Percentiles rank a stretch among this genome's conserved stretches.
Conservation (phyloP, 495 filamentous ascomycete species). For the Jackrogersella multiformis region DNA sequence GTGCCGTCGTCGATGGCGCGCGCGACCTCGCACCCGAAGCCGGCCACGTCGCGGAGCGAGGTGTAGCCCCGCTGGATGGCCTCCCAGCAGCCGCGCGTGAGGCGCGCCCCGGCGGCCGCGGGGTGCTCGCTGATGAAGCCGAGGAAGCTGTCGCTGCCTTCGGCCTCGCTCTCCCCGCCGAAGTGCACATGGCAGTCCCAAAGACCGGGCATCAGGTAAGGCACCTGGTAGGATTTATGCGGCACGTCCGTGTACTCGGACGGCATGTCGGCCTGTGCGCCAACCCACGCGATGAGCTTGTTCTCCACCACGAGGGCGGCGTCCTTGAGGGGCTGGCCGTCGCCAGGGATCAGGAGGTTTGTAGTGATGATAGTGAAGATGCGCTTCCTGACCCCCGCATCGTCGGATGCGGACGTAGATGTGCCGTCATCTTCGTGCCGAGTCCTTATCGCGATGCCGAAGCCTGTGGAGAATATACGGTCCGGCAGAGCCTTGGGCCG, state of each 20-base stretch:
- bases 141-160: constrained; percentile 19
- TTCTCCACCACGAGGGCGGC: constrained; percentile 55
- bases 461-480: constrained; percentile 40
- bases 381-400: constrained; percentile 10
- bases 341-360: constrained; percentile 57
- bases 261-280: constrained; percentile 47
- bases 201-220: constrained; percentile 61
- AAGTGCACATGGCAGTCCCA: constrained; percentile 65
- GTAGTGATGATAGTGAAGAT: constrained; percentile 50
- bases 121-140: constrained; percentile 37
- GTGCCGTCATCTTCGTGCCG: constrained; percentile 7
- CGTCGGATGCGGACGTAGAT: not conserved
- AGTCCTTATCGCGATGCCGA: constrained; percentile 42
- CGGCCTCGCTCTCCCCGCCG: constrained; percentile 28
- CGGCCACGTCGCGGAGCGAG: constrained; percentile 61
- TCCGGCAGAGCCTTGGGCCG: constrained; percentile 15
- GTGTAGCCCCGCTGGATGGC: constrained; percentile 62
- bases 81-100: constrained; percentile 51
- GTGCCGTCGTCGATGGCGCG: constrained; percentile 56
- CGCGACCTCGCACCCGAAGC: constrained; percentile 54
- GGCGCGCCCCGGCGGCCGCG: constrained; percentile 49
- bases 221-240: constrained; percentile 42
- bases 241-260: constrained; percentile 42
- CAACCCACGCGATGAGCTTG: constrained; percentile 57
- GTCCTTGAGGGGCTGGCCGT: constrained; percentile 50